Conservation (phyloP, 495 filamentous ascomycete species). For the Penicillium bialowiezense region DNA sequence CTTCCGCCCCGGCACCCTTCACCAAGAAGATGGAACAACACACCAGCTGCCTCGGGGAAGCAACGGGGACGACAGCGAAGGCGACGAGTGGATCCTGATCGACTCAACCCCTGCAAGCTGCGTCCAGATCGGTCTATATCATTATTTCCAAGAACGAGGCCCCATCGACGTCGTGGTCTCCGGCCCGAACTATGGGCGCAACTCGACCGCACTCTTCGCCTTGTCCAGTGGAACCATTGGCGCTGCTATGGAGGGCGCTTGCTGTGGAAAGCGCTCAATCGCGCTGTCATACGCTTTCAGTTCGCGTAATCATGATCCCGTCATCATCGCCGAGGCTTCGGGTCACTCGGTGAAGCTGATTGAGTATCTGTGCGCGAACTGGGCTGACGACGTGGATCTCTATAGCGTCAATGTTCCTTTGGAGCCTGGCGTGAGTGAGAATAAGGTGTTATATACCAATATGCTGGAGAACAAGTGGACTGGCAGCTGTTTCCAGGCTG, state of each 20-base stretch:
- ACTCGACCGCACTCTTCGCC: constrained; percentile 90
- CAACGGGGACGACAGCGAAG: constrained; percentile 53
- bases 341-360: constrained; percentile 68
- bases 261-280: constrained; percentile 71
- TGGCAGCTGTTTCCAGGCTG: constrained; percentile 80
- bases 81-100: constrained; percentile 91
- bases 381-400: constrained; percentile 72
- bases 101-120: constrained; percentile 85
- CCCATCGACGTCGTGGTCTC: constrained; percentile 82
- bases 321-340: constrained; percentile 71
- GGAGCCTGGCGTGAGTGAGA: constrained; percentile 60
- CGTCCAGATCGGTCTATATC: constrained; percentile 84
- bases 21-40: constrained; percentile 64
- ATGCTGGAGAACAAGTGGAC: constrained; percentile 90
- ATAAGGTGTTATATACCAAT: constrained; percentile 71
- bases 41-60: constrained; percentile 52
- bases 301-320: constrained; percentile 71
- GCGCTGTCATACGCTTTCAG: constrained; percentile 89
- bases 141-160: constrained; percentile 77
- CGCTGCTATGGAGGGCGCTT: constrained; percentile 88
- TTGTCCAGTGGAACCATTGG: constrained; percentile 87
- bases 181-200: constrained; percentile 93
- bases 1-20: constrained; percentile 67
- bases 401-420: constrained; percentile 89
- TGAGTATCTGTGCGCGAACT: constrained; percentile 71